Conservation (phyloP, 202 grass and related monocot species). For the Carex sylvatica region DNA sequence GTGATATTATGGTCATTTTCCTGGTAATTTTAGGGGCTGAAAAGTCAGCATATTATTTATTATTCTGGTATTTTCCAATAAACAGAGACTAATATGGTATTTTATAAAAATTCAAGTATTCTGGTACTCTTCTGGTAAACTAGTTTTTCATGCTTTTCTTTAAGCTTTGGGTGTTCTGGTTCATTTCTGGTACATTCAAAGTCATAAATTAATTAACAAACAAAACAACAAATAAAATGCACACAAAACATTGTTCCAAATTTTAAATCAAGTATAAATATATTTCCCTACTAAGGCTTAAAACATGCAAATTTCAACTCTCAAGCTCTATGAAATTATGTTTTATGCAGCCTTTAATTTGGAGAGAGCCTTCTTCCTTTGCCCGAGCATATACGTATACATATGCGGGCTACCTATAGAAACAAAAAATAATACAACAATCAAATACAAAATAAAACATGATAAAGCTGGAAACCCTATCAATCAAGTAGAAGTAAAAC, state of each 20-base stretch:
- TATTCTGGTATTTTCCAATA: background rate
- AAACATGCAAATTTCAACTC: background rate
- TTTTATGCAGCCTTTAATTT: conserved; percentile 56
- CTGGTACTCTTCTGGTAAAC: background rate
- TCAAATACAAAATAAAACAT: background rate
- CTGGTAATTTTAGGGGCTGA: background rate
- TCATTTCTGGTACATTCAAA: background rate
- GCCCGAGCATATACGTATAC: conserved; percentile 71
- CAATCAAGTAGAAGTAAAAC: background rate
- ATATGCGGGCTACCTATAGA: conserved; percentile 75
- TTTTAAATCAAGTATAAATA: background rate
- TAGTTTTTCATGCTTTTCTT: background rate
- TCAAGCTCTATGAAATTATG: background rate
- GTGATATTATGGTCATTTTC: background rate
- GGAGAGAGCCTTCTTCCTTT: conserved; percentile 79
- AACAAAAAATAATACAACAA: background rate
- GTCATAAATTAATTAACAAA: background rate
- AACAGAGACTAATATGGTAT: background rate
- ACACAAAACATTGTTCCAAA: background rate
- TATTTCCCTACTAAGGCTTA: background rate
- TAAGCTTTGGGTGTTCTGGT: background rate
- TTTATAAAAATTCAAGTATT: background rate
- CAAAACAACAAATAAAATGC: background rate
- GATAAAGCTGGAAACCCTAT: background rate
- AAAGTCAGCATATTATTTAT: background rate